phyloP scores from a whole-genome alignment of 768 basidiomycete species.

The Mycena alexandri region DNA sequence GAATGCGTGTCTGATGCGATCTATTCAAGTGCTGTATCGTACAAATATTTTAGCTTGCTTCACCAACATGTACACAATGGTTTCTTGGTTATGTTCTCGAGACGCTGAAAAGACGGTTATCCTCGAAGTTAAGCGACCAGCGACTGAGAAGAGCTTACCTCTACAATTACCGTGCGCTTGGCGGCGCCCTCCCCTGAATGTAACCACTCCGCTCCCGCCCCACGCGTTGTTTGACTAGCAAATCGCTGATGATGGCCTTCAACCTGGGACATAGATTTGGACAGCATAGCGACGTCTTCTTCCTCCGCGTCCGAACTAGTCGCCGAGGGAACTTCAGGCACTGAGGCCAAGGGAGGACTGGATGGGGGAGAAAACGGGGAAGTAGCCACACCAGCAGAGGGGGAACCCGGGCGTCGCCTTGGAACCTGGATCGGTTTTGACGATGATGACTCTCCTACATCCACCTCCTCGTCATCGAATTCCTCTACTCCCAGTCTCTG shows the following conservation, averaged over 20 bases:
- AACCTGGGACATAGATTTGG: conserved; percentile 81
- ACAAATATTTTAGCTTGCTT: conserved; percentile 19
- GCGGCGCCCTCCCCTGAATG: conserved; percentile 53
- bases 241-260: conserved; percentile 61
- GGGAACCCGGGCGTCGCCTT: conserved; percentile 42
- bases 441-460: conserved; percentile 69
- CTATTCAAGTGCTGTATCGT: conserved; percentile 12
- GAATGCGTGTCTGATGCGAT: neutral
- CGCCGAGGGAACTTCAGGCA: conserved; percentile 67
- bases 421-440: conserved; percentile 43
- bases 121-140: neutral
- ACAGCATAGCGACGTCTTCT: conserved; percentile 74
- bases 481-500: conserved; percentile 78
- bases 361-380: conserved; percentile 70
- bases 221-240: conserved; percentile 49
- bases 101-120: conserved; percentile 59
- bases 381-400: conserved; percentile 50
- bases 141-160: conserved; percentile 62
- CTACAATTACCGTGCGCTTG: conserved; percentile 75
- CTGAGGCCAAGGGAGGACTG: conserved; percentile 66
- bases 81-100: conserved; percentile 77
- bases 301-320: conserved; percentile 75
- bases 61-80: conserved; percentile 83
- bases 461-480: conserved; percentile 69
- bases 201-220: conserved; percentile 62